These are phyloP conservation scores for Tuber borchii DNA, from an alignment of 495 filamentous ascomycete species.

Conservation along the genomic window DNA sequence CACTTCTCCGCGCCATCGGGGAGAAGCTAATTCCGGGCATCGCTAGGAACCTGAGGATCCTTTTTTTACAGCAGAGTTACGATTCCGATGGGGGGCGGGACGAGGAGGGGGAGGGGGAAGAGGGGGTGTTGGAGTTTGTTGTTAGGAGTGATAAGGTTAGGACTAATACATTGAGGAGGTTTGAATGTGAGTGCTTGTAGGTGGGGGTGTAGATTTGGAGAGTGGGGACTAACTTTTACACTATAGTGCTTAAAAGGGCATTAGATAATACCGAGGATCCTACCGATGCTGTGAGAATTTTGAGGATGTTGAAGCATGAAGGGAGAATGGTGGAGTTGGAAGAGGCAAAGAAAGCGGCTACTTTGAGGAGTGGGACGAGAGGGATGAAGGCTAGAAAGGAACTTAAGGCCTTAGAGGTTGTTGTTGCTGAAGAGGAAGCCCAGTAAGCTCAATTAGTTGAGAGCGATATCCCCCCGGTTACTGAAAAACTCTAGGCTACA, in stretches of 20 bases:
- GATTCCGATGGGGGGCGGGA: slow-evolving; percentile 22
- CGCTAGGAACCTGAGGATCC: slow-evolving; percentile 58
- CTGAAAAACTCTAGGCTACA: slow-evolving; percentile 21
- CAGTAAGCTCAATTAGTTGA: slow-evolving; percentile 48
- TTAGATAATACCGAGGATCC: slow-evolving; percentile 49
- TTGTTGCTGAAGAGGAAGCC: slow-evolving; percentile 51
- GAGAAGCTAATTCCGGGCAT: slow-evolving; percentile 75
- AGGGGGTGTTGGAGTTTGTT: slow-evolving; percentile 58
- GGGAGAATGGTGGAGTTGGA: slow-evolving; percentile 57
- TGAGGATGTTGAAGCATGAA: slow-evolving; percentile 56
- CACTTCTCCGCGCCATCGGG: slow-evolving; percentile 65
- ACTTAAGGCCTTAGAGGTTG: slow-evolving; percentile 58
- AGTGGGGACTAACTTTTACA: neutral
- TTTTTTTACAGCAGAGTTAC: slow-evolving; percentile 65
- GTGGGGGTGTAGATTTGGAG: neutral
- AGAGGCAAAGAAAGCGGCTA: slow-evolving; percentile 64
- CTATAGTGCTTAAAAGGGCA: slow-evolving; percentile 46
- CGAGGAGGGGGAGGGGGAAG: slow-evolving; percentile 5
- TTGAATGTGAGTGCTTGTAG: slow-evolving; percentile 48
- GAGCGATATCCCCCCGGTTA: slow-evolving; percentile 35
- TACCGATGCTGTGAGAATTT: slow-evolving; percentile 52
- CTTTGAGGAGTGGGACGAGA: slow-evolving; percentile 62
- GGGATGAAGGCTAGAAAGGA: slow-evolving; percentile 67
- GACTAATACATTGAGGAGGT: slow-evolving; percentile 54
- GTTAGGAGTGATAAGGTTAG: slow-evolving; percentile 58